phyloP scores from a whole-genome alignment of 257 asterid genomes.

The Solanum virginianum region DNA sequence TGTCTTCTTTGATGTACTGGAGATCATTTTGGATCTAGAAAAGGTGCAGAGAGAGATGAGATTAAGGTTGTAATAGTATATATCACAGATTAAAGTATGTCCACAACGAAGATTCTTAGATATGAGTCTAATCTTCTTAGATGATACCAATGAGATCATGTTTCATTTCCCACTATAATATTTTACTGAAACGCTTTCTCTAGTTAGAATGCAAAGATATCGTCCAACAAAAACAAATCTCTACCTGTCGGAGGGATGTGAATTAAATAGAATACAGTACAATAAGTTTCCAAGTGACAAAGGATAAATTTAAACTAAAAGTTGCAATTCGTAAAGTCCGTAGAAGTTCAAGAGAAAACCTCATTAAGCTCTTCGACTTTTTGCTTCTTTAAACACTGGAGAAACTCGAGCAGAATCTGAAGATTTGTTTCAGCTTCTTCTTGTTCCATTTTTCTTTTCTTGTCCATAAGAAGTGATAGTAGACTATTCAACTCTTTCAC shows the following conservation, averaged over 20 bases:
- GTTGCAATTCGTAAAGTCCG: neutral
- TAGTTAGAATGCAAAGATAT: neutral
- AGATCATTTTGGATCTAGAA: conserved; percentile 73
- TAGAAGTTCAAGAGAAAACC: conserved; percentile 33
- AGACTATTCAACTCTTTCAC: conserved; percentile 71
- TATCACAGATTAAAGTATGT: neutral
- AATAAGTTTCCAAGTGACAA: neutral
- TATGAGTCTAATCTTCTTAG: neutral
- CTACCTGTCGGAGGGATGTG: neutral
- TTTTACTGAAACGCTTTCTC: neutral
- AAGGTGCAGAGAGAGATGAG: neutral
- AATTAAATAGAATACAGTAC: neutral
- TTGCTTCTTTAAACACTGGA: conserved; percentile 58
- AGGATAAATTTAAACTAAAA: neutral
- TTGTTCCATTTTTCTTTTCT: conserved; percentile 86
- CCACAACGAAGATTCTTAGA: neutral
- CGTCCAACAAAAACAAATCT: neutral
- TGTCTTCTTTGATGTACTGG: conserved; percentile 70
- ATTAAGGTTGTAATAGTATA: neutral
- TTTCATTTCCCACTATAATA: neutral
- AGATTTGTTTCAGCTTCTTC: conserved; percentile 88
- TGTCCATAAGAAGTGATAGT: conserved; percentile 62
- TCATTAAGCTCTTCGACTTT: conserved; percentile 77
- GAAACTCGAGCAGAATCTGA: conserved; percentile 66
- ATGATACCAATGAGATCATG: neutral